Evolutionary conservation across 192 early-diverging fungal genomes (phyloP).

Genomic region (Podochytrium sp.): DNA sequence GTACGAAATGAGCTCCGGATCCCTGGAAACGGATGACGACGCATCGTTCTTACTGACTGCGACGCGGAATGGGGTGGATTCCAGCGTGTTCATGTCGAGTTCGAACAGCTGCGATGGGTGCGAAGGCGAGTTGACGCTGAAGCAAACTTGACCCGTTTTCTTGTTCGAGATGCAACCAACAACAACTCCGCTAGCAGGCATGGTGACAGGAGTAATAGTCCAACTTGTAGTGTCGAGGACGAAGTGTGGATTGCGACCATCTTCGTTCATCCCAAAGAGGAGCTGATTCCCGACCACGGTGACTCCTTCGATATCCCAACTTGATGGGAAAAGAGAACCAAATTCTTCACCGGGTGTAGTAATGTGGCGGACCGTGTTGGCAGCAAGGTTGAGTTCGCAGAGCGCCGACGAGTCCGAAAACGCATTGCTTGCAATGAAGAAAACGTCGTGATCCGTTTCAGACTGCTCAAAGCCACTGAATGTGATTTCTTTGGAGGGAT

Average conservation of each 20-base stretch:
- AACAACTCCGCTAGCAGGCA: not conserved
- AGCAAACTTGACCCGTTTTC: not conserved
- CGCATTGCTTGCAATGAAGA: not conserved
- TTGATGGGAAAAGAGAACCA: not conserved
- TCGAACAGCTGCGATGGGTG: not conserved
- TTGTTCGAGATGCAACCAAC: not conserved
- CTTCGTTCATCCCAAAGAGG: not conserved
- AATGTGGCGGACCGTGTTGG: not conserved
- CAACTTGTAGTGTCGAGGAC: not conserved
- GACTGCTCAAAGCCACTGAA: not conserved
- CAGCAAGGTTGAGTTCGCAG: not conserved
- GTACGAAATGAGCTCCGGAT: slow-evolving; percentile 6
- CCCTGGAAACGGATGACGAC: no score
- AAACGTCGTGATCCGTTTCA: not conserved
- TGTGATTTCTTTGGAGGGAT: not conserved
- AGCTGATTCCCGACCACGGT: not conserved
- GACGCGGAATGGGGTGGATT: not conserved
- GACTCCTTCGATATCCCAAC: not conserved
- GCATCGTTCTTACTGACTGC: not conserved
- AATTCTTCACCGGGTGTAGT: not conserved
- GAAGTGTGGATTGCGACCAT: not conserved
- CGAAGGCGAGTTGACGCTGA: not conserved
- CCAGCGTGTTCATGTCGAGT: not conserved
- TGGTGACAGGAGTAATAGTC: not conserved
- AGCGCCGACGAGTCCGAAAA: not conserved